A percentile compares a stretch with the other conserved stretches of the same genome.
phyloP scores from a whole-genome alignment of 306 rosid species.

The Glycine latifolia region DNA sequence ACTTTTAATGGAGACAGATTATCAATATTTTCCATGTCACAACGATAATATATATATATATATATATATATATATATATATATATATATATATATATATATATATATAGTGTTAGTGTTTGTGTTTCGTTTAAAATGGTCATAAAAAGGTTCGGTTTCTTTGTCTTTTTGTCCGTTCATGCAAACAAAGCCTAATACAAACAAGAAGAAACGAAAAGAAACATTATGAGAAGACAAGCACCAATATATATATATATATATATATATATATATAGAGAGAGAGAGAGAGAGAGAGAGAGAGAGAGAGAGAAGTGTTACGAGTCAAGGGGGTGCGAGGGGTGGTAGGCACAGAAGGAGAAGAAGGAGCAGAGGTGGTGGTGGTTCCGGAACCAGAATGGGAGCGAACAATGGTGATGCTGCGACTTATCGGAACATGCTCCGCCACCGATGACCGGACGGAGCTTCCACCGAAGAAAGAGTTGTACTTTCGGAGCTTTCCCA shows the following conservation, averaged over 20 bases:
- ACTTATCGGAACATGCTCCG: constrained; percentile 53
- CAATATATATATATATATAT: neutral
- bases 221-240: neutral
- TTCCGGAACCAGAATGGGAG: constrained; percentile 19
- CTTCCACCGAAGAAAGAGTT: constrained; percentile 55
- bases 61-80: too few relatives aligned
- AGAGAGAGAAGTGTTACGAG: constrained; percentile 54
- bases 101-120: neutral
- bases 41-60: neutral
- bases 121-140: neutral
- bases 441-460: constrained; percentile 34
- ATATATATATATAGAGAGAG: neutral
- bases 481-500: constrained; percentile 81
- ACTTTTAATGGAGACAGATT: too few relatives aligned
- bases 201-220: neutral
- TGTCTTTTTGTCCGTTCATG: neutral
- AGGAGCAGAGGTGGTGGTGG: constrained; percentile 41
- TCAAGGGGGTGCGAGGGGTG: constrained; percentile 66
- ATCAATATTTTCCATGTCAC: too few relatives aligned
- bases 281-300: neutral
- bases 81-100: too few relatives aligned
- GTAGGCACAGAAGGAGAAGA: constrained; percentile 49
- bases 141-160: neutral
- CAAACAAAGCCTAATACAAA: constrained; percentile 9
- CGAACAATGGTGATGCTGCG: constrained; percentile 78